Base-by-base conservation (phyloP, 345 rosid species). In the Xanthoceras sorbifolium region DNA sequence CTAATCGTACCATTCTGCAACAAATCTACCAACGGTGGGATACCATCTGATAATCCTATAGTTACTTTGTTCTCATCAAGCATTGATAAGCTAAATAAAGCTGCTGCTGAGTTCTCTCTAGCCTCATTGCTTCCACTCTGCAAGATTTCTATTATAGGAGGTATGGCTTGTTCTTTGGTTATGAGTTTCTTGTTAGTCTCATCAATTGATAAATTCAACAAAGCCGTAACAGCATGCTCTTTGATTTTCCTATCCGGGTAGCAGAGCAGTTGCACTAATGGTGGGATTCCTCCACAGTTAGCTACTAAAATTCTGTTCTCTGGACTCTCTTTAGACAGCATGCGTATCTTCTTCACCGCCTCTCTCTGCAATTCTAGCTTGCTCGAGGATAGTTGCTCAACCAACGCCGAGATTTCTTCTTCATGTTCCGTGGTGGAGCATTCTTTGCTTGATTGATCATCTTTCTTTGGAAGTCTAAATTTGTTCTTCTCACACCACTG, bases 401-500 rank as follows among this genome's bases (percentile, higher is more conserved):
- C 88, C 34, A 88, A 71, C 42, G 76, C 55, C 18, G 76, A 42
- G 6, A 92, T 76, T 69, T 82, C 85, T 34, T 85, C 90, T 68
- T 55, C 72, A 46, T 74, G 84, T 22, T 78, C 88, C 0, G 75
- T 31, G 6, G 65, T 17, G 18, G 65, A 64, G 40, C 46, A 40
- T 26, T 76, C 82, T 2, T 80, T 31, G 6, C 63, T 59, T 3
- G 79, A 17, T 38, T 14, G 60, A 0, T 32, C 26, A 4, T 85
- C 78, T 71, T 83, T 86, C 76, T 82, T 78, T 12, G 94, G 91
- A 65, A 89, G 83, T 76, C 82, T 71, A 69, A 84, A 83, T 10
- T 86, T 89, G 83, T 90, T 87, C 82, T 82, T 87, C 78, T 88
- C 94, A 77, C 98, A 89, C 98, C 97, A 94, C 46, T 90, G 92